Evolutionary conservation across 164 flowering plant species (phyloP), one percentile per base, ranked within the genome.

Genomic region (Taxillus chinensis): DNA sequence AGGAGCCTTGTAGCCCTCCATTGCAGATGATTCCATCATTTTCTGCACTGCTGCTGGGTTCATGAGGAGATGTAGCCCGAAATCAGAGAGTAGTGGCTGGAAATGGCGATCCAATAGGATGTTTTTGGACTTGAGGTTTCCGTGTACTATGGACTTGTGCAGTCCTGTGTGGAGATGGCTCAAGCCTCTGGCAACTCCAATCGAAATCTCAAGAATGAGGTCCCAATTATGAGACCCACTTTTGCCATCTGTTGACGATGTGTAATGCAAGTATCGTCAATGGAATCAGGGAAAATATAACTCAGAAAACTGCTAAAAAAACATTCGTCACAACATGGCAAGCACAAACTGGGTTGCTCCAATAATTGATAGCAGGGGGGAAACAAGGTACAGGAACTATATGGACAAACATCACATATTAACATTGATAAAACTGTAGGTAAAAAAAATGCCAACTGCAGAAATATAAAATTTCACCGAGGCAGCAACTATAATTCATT

Each of bases 1-100:
- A 5, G 97, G 95, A n/a, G 99, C 92, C 72, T 80, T 91, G 71
- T 95, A 91, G 5, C 97, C 99, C 70, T 86, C 73, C 61, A 71
- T 75, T 52, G 90, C 86, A 11, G 78, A 81, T 45, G 77, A 67
- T 70, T 91, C 92, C 12, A 95, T 86, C 89, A 91, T 76, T 78
- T 85, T 85, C 60, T 89, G 99, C 12, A 79, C 79, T 3, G 93
- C 73, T 4, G 79, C 73, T 14, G 86, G 80, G 67, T 82, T 89
- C 71, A 95, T 62, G 55, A 91, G 81, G 13, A 87, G 82, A 74
- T 86, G 84, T 8, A 87, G 64, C 49, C 93, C 89, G 51, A 72
- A 87, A 77, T 95, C 99, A 0, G 98, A 87, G 56, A 91, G 41
- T 49, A 62, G 75, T 0, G 96, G 84, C 3, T 83, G 68, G 66